phyloP scores from a whole-genome alignment of 139 green algal species.

The Chlamydomonas incerta region DNA sequence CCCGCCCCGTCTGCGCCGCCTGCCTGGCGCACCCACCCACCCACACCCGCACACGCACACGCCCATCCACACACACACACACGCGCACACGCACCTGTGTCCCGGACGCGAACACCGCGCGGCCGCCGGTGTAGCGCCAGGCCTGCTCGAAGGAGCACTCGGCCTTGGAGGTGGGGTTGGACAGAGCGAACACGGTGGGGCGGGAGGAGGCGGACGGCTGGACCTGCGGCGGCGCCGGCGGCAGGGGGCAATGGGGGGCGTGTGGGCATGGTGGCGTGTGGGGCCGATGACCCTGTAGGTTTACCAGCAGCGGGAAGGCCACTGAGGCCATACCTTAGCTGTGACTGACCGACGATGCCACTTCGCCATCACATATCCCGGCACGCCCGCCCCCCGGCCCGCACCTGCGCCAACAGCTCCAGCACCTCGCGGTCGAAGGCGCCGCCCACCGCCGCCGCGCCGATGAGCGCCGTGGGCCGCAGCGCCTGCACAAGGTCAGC shows the following conservation, averaged over 20 bases:
- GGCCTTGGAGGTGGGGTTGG: slow-evolving; percentile 89
- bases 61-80: too few species aligned
- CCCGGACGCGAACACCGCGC: slow-evolving; percentile 83
- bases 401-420: slow-evolving; percentile 45
- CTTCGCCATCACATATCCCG: too few species aligned
- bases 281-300: too few species aligned
- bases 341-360: too few species aligned
- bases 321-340: too few species aligned
- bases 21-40: too few species aligned
- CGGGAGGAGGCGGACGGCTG: slow-evolving; percentile 37
- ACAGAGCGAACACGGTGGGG: slow-evolving; percentile 90
- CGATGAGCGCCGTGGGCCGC: slow-evolving; percentile 72
- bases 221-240: neutral
- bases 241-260: neutral
- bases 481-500: slow-evolving; percentile 51
- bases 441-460: slow-evolving; percentile 63
- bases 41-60: too few species aligned
- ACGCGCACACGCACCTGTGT: slow-evolving; percentile 61
- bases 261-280: neutral
- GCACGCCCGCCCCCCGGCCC: neutral
- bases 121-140: slow-evolving; percentile 61
- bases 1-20: too few species aligned
- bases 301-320: neutral
- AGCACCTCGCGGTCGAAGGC: slow-evolving; percentile 74
- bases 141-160: slow-evolving; percentile 86